These are phyloP conservation scores for Wickerhamomyces xylosicus DNA, from an alignment of 805 yeast species.

Conservation along the genomic window DNA sequence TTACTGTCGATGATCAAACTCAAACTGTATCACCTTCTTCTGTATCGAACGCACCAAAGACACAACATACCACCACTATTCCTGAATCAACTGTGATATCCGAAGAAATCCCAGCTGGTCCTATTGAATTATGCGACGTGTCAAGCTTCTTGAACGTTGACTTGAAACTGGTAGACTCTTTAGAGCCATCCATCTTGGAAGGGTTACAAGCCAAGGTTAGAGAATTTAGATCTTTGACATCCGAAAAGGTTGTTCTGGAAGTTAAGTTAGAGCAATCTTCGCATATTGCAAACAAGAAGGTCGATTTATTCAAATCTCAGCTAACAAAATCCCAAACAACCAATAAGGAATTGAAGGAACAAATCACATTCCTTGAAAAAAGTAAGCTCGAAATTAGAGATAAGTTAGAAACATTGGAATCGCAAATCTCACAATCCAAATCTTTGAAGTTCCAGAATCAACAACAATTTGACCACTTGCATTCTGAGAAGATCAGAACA, in stretches of 20 bases:
- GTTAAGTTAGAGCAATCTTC: slow-evolving; percentile 31
- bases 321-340: slow-evolving; percentile 15
- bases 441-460: slow-evolving; percentile 4
- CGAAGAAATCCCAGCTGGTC: slow-evolving; percentile 2
- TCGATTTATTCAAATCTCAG: slow-evolving; percentile 23
- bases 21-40: too few relatives aligned
- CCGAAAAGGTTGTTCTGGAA: slow-evolving; percentile 26
- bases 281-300: slow-evolving; percentile 23
- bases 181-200: slow-evolving; percentile 15
- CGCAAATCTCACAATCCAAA: background rate
- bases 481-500: slow-evolving; percentile 20
- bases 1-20: too few relatives aligned
- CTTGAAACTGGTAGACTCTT: slow-evolving; percentile 9
- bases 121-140: slow-evolving; percentile 9
- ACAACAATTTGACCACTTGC: slow-evolving; percentile 8
- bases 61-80: background rate
- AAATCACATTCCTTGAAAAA: slow-evolving; percentile 12
- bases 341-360: slow-evolving; percentile 14
- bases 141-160: slow-evolving; percentile 27
- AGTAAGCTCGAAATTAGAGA: slow-evolving; percentile 15
- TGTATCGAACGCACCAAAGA: too few relatives aligned
- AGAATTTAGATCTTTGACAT: slow-evolving; percentile 26
- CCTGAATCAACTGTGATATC: background rate
- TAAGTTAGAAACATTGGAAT: slow-evolving; percentile 10
- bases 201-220: slow-evolving; percentile 22